Conservation (phyloP, 768 basidiomycete genomes). For the Tephrocybe sp. region DNA sequence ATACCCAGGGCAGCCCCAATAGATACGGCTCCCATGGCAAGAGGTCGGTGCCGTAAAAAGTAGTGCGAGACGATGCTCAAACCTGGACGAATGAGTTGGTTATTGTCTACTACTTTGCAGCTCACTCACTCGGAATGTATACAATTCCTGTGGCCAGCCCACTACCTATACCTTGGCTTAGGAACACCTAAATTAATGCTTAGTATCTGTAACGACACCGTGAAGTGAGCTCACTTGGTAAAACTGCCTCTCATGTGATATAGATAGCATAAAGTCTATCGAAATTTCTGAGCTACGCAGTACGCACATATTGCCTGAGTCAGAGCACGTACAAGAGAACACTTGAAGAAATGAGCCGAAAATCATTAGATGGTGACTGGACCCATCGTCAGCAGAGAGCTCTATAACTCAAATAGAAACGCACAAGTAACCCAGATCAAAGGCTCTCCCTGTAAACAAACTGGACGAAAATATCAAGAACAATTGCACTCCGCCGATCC, state of each 20-base stretch:
- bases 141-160: conserved; percentile 46
- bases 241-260: conserved; percentile 29
- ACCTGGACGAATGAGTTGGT: conserved; percentile 15
- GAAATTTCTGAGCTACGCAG: background rate
- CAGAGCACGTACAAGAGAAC: conserved; percentile 10
- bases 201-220: background rate
- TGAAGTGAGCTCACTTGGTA: conserved; percentile 21
- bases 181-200: conserved; percentile 28
- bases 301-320: background rate
- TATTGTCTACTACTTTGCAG: background rate
- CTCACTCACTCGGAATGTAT: conserved; percentile 33
- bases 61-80: conserved; percentile 46
- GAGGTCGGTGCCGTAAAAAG: conserved; percentile 39
- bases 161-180: conserved; percentile 41
- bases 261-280: conserved; percentile 26
- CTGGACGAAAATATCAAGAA: conserved; percentile 25
- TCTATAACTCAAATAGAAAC: background rate
- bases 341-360: conserved; percentile 8
- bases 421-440: conserved; percentile 27
- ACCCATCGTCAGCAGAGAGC: background rate
- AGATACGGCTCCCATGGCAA: conserved; percentile 48
- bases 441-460: conserved; percentile 20
- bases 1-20: conserved; percentile 1
- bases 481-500: conserved; percentile 52
- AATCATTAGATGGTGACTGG: conserved; percentile 17